Percentiles rank a stretch among this genome's conserved stretches.
These are phyloP conservation scores for Apiospora koreana DNA, from an alignment of 2,329 filamentous ascomycete species.

Conservation along the genomic window DNA sequence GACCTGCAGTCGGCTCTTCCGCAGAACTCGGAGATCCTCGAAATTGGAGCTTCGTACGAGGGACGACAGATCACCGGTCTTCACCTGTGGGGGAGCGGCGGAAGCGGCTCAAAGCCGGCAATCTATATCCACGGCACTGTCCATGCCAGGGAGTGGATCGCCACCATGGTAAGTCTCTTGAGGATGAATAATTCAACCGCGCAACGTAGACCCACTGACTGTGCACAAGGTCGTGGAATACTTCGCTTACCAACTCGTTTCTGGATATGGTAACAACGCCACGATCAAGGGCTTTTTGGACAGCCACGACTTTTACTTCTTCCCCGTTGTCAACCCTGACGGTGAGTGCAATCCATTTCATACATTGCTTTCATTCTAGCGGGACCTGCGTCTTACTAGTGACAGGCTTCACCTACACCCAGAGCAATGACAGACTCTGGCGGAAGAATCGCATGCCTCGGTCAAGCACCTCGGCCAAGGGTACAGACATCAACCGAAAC, in stretches of 20 bases:
- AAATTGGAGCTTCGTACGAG: slow-evolving; percentile 45
- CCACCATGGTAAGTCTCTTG: slow-evolving; percentile 54
- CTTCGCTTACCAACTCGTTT: slow-evolving; percentile 47
- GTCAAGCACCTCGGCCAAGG: slow-evolving; percentile 42
- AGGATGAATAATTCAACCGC: not conserved
- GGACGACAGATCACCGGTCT: slow-evolving; percentile 60
- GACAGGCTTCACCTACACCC: slow-evolving; percentile 51
- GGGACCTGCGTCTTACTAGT: slow-evolving; percentile 14
- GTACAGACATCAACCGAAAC: slow-evolving; percentile 55
- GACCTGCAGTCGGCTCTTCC: slow-evolving; percentile 47
- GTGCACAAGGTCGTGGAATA: slow-evolving; percentile 44
- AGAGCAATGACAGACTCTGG: slow-evolving; percentile 52
- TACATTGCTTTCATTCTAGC: not conserved
- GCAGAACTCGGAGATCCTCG: slow-evolving; percentile 48
- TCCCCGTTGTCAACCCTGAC: slow-evolving; percentile 55
- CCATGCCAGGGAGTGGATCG: slow-evolving; percentile 57
- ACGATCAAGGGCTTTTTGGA: slow-evolving; percentile 47
- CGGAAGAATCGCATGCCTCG: slow-evolving; percentile 51
- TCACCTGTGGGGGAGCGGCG: slow-evolving; percentile 51
- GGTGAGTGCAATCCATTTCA: slow-evolving; percentile 32
- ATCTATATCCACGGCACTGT: slow-evolving; percentile 54
- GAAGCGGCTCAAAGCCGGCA: slow-evolving; percentile 47
- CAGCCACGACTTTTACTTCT: slow-evolving; percentile 60
- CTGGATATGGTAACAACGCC: slow-evolving; percentile 40
- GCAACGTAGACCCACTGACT: not conserved